Evolutionary conservation across 345 rosid species (phyloP).

Genomic region (Acer yangbiense): DNA sequence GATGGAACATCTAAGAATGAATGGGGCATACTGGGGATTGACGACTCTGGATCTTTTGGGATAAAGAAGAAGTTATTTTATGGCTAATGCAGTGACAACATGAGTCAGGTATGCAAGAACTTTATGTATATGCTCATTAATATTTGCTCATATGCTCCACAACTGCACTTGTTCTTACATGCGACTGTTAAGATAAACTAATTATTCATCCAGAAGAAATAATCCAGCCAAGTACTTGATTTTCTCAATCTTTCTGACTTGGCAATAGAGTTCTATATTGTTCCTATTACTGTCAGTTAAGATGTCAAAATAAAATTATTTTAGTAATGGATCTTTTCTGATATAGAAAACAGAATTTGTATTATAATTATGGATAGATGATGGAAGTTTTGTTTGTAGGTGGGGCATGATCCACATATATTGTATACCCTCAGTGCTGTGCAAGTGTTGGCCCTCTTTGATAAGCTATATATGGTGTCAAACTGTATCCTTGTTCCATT

Average conservation of each 20-base stretch:
- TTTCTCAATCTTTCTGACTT: too few relatives aligned
- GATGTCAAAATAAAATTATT: background rate
- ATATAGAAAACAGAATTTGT: background rate
- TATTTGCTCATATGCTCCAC: background rate
- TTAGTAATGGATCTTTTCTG: too few relatives aligned
- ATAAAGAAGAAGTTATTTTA: slow-evolving; percentile 60
- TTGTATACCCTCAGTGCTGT: slow-evolving; percentile 84
- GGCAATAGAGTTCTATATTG: background rate
- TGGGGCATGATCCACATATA: slow-evolving; percentile 91
- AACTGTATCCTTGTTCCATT: slow-evolving; percentile 68
- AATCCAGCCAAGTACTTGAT: background rate
- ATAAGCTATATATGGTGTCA: slow-evolving; percentile 66
- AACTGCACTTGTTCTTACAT: background rate
- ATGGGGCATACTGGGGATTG: slow-evolving; percentile 94
- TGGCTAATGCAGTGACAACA: slow-evolving; percentile 87
- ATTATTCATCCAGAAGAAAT: background rate
- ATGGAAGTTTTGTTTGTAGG: slow-evolving; percentile 45
- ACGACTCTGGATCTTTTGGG: slow-evolving; percentile 76
- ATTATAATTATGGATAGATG: background rate
- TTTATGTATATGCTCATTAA: background rate
- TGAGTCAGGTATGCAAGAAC: slow-evolving; percentile 60
- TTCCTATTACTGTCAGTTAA: background rate
- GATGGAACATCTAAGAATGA: slow-evolving; percentile 90
- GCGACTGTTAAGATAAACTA: background rate
- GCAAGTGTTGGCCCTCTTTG: slow-evolving; percentile 75